Evolutionary conservation across 2,329 filamentous ascomycete genomes (phyloP), one percentile per base, ranked within the genome.

Genomic region (Exophiala phaeomuriformis): DNA sequence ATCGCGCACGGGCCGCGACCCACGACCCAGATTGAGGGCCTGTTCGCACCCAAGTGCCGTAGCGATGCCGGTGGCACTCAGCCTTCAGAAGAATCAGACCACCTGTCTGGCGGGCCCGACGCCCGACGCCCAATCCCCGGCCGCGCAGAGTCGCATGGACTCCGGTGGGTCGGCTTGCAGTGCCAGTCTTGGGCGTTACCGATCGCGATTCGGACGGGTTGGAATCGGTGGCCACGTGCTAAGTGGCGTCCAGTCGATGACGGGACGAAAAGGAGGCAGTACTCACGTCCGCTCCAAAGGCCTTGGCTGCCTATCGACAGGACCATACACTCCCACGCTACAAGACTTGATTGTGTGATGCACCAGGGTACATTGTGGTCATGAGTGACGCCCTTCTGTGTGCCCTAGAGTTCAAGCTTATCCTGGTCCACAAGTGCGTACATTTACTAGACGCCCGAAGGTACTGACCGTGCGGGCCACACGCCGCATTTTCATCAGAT

Each of bases 211-310:
- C 35, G 48, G 28, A 51, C 47, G 52, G 52, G 41, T 51, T 43
- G 48, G 46, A 46, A 29, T 51, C 32, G 30, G 31, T 44, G n/a
- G 53, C 56, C 56, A 58, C 56, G 56, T 58, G 53, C 46, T 51
- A 33, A 19, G 53, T 53, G 56, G 56, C 53, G 56, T 56, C 42
- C 47, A 45, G 37, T 47, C 39, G 12, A 5, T 41, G 39, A 27
- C 12, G 12, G 19, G 4, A 27, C n/a, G 1, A 10, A 41, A 41
- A 27, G n/a, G 7, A 28, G 19, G 19, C 19, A 41, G 19, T 2
- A 19, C 19, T 19, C 19, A 19, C 19, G 19, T 19, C 19, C 19
- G 19, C 19, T 19, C 19, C 19, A 19, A 19, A 19, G 2, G 19
- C 19, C 19, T 19, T 19, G 1, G 19, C 19, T 19, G 19, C 19